These are phyloP conservation scores for Lolium rigidum DNA, from an alignment of 176 grass and related monocot species.

Conservation along the genomic window DNA sequence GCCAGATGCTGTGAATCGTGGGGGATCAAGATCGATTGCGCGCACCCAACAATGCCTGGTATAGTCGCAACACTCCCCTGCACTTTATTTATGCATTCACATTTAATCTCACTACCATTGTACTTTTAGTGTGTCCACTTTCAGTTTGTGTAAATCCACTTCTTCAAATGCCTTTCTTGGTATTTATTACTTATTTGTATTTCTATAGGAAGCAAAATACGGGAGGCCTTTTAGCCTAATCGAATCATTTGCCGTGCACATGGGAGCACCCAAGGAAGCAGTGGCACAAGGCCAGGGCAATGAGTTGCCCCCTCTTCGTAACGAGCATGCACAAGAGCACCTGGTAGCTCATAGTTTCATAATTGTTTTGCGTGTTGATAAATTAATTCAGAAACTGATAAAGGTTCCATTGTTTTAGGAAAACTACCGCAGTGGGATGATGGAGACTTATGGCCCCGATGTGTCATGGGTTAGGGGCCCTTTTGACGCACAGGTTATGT, in stretches of 20 bases:
- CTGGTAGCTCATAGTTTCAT: neutral
- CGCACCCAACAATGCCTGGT: neutral
- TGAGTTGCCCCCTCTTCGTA: neutral
- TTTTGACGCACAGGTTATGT: constrained; percentile 17
- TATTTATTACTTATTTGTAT: too few species aligned
- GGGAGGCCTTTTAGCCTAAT: too few species aligned
- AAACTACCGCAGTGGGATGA: constrained; percentile 7
- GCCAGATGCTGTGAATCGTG: neutral
- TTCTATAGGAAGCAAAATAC: too few species aligned
- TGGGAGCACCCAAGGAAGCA: neutral
- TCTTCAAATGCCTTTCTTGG: too few species aligned
- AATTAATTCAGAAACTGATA: neutral
- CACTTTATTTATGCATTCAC: too few species aligned
- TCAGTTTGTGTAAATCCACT: too few species aligned
- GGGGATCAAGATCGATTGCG: neutral
- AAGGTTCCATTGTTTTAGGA: neutral
- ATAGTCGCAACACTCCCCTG: neutral
- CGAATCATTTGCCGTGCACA: too few species aligned
- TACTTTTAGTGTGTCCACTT: too few species aligned
- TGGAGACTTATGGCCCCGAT: neutral
- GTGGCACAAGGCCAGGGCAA: neutral
- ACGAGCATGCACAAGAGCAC: neutral
- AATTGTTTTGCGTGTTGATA: neutral
- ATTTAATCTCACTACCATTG: too few species aligned
- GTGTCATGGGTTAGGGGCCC: neutral